Base-by-base conservation (phyloP, 805 yeast genomes). In the Candida ulmi region DNA sequence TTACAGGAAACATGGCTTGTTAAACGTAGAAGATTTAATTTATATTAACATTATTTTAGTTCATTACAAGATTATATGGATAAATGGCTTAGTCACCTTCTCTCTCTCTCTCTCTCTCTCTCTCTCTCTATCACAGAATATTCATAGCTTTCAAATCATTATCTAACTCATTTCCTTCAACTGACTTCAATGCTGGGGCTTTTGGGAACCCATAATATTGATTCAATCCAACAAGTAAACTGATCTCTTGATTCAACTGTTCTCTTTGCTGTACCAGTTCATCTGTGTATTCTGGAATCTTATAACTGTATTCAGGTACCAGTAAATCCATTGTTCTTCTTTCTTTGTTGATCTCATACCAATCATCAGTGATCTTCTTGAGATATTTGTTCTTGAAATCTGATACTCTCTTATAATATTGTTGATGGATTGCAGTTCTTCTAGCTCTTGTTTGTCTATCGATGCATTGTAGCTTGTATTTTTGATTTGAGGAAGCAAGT, bases 321-420 rank as follows among this genome's bases (percentile, higher is more conserved):
- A 78, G 51, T 46, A 75, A 73, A 58, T 88, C 96, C 76, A 87
- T 72, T 33, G 78, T 79, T 46, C 95, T 72, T 51, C 97, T 72
- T 58, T 93, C 98, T 52, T 82, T 78, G 61, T 88, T 90, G 54
- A 90, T 84, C 48, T 84, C 82, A 65, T 91, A 91, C 98, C 98
- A 93, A 46, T 78, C 72, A 30, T 83, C 75, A 6, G 97, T 90
- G 4, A 95, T 84, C 8, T 76, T 71, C 43, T 76, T 69, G 35
- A 91, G 71, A 66, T 87, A 70, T 19, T 72, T 67, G 38, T 72
- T 71, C 45, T 88, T 83, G 34, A 74, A 60, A 54, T 88, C 95
- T 50, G 80, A 76, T 27, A 76, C 66, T 41, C 76, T 72, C 52
- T 83, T 84, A 58, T 76, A 63, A 58, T 74, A 87, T 55, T 87